A percentile compares a stretch with the other conserved stretches of the same genome.
These are phyloP conservation scores for Plasmodium blacklocki DNA, from an alignment of 169 alveolate genomes.

Conservation along the genomic window DNA sequence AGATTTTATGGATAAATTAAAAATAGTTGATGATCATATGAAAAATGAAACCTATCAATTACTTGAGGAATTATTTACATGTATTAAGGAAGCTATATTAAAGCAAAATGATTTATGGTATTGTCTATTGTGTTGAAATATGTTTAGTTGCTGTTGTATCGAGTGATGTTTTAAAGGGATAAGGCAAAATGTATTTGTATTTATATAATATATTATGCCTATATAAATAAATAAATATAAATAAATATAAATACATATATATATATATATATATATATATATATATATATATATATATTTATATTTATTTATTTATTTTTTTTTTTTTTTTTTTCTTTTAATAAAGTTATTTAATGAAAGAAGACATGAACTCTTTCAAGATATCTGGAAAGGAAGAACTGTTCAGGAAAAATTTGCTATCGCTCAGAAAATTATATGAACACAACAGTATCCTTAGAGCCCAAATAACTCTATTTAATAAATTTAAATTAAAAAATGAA, in stretches of 20 bases:
- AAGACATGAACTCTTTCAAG: slow-evolving; percentile 51
- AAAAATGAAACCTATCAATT: slow-evolving; percentile 17
- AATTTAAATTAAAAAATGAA: slow-evolving; percentile 57
- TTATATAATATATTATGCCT: not conserved
- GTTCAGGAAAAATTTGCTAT: slow-evolving; percentile 20
- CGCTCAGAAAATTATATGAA: slow-evolving; percentile 45
- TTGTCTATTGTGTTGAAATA: not conserved
- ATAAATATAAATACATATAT: not conserved
- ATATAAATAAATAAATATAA: no score
- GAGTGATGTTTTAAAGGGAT: not conserved
- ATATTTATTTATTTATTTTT: not conserved
- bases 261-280: not conserved
- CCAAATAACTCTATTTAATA: slow-evolving; percentile 34
- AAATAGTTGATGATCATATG: slow-evolving; percentile 29
- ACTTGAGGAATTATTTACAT: slow-evolving; percentile 34
- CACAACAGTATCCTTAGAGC: slow-evolving; percentile 63
- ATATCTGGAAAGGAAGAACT: slow-evolving; percentile 38
- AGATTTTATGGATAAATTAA: slow-evolving; percentile 43
- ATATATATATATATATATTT: not conserved
- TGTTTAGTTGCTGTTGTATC: not conserved
- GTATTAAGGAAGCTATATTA: slow-evolving; percentile 52
- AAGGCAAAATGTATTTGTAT: not conserved
- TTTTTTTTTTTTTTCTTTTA: slow-evolving; percentile 5
- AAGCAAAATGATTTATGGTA: slow-evolving; percentile 58
- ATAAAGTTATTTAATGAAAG: slow-evolving; percentile 32